Conservation (phyloP, 2,329 filamentous ascomycete genomes). For the Penicillium aurantiogriseum region DNA sequence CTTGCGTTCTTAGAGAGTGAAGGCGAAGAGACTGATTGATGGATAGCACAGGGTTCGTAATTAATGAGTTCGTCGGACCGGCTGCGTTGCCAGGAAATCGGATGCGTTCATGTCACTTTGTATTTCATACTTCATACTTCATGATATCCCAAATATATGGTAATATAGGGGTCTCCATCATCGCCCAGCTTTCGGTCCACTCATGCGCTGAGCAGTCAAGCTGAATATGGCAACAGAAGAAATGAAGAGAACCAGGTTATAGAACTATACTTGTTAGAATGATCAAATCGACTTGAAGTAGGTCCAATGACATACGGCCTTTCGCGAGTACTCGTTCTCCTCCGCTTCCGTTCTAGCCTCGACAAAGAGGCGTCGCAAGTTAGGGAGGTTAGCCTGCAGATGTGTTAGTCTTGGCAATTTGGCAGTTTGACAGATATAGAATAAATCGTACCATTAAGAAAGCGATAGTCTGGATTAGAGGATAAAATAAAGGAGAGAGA, state of each 20-base stretch:
- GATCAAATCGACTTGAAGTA: neutral
- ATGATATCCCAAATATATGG: slow-evolving; percentile 5
- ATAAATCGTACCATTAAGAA: slow-evolving; percentile 19
- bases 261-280: slow-evolving; percentile 62
- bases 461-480: slow-evolving; percentile 3
- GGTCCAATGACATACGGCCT: slow-evolving; percentile 64
- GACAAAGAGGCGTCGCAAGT: slow-evolving; percentile 92
- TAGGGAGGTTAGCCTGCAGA: slow-evolving; percentile 63
- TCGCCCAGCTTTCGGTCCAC: slow-evolving; percentile 41
- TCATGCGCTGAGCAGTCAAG: slow-evolving; percentile 83
- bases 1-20: slow-evolving; percentile 66
- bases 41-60: neutral
- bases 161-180: slow-evolving; percentile 19
- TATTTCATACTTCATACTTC: slow-evolving; percentile 4
- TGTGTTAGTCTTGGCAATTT: slow-evolving; percentile 11
- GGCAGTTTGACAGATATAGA: neutral
- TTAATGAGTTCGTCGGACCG: neutral
- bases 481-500: neutral
- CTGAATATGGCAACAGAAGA: slow-evolving; percentile 94
- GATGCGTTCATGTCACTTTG: slow-evolving; percentile 4
- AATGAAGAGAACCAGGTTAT: slow-evolving; percentile 95
- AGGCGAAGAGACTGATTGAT: slow-evolving; percentile 59
- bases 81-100: neutral
- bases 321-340: slow-evolving; percentile 90
- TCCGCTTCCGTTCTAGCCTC: slow-evolving; percentile 90